Conservation (phyloP, 306 rosid genomes). For the Malus orientalis region DNA sequence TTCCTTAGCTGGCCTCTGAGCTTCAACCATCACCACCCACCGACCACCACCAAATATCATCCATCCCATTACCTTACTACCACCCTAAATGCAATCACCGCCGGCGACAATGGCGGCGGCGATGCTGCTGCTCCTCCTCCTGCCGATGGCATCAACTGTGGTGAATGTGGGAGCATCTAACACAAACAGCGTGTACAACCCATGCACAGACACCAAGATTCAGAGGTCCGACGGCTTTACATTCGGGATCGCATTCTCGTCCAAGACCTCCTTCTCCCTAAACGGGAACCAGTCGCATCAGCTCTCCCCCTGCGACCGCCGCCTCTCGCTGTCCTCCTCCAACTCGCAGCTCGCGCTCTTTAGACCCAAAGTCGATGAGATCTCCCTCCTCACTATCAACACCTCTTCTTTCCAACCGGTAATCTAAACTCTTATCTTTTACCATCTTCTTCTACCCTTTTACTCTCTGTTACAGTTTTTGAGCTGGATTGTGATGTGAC, state of each 20-base stretch:
- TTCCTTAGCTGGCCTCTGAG: background rate
- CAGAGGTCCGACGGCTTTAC: conserved; percentile 70
- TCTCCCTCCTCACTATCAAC: conserved; percentile 64
- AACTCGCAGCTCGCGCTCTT: conserved; percentile 52
- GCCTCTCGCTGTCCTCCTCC: conserved; percentile 47
- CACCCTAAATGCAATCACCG: background rate
- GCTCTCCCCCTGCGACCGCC: conserved; percentile 69
- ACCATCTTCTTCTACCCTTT: background rate
- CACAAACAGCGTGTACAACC: conserved; percentile 48
- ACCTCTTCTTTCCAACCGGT: conserved; percentile 56
- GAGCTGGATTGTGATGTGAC: background rate
- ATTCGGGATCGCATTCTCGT: conserved; percentile 58
- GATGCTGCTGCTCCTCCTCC: conserved; percentile 18
- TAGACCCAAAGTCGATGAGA: conserved; percentile 63
- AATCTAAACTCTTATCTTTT: background rate
- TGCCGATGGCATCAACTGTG: background rate
- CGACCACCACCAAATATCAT: background rate
- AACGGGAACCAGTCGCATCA: conserved; percentile 39
- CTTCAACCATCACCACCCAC: background rate
- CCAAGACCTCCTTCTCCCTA: conserved; percentile 35
- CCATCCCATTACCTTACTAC: background rate
- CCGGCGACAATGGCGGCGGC: conserved; percentile 13
- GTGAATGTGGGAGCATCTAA: conserved; percentile 15
- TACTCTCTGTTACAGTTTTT: background rate
- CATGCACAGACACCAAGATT: conserved; percentile 57